Conservation (phyloP, 2,329 filamentous ascomycete genomes). For the Cladosporium cucumerinum region DNA sequence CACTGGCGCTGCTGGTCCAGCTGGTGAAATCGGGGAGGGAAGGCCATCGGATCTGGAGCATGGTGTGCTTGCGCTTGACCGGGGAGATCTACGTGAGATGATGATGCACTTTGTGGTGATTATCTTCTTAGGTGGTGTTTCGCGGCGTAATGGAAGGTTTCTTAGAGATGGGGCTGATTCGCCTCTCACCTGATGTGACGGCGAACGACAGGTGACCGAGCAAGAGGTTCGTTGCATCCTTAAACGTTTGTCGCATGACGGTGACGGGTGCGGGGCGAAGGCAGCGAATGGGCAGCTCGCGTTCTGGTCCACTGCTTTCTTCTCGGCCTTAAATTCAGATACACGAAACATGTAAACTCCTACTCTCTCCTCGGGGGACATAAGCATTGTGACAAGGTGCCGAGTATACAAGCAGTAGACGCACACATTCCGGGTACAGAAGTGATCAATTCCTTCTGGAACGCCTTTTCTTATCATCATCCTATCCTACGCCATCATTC, state of each 20-base stretch:
- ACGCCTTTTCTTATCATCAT: not conserved
- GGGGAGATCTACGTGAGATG: not conserved
- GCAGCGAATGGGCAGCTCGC: not conserved
- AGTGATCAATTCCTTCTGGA: not conserved
- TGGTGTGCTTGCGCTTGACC: not conserved
- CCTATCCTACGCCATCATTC: not conserved
- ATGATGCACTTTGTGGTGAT: not conserved
- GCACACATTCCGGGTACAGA: not conserved
- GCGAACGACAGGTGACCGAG: not conserved
- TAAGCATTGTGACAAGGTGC: not conserved
- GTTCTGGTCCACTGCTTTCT: not conserved
- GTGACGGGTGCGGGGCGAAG: not conserved
- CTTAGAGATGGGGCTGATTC: not conserved
- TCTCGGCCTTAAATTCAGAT: not conserved
- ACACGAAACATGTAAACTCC: not conserved
- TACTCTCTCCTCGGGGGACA: not conserved
- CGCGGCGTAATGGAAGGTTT: not conserved
- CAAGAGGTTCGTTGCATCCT: not conserved
- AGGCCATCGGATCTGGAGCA: slow-evolving; percentile 32
- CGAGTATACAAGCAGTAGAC: not conserved
- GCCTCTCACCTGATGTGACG: not conserved
- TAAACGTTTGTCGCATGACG: not conserved
- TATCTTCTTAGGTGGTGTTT: not conserved
- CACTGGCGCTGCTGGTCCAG: slow-evolving; percentile 23
- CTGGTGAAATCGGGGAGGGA: slow-evolving; percentile 27